Conservation (phyloP, 2,329 filamentous ascomycete species). For the Keithomyces neogunnii region DNA sequence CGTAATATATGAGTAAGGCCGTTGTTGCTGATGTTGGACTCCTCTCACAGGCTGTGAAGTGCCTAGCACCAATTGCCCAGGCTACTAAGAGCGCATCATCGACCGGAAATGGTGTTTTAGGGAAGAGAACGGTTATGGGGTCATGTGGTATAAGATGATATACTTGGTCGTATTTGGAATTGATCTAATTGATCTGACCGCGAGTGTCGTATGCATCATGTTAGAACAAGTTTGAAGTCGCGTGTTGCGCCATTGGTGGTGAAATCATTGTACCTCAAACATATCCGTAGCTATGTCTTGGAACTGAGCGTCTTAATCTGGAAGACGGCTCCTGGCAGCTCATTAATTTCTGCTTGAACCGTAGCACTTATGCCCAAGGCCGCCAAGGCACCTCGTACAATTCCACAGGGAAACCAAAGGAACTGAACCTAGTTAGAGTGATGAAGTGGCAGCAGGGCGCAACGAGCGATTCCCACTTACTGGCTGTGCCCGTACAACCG, state of each 20-base stretch:
- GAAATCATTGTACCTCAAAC: neutral
- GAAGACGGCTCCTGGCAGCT: conserved; percentile 83
- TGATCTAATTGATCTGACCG: neutral
- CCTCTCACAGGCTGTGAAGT: conserved; percentile 29
- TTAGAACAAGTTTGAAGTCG: neutral
- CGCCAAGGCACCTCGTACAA: conserved; percentile 87
- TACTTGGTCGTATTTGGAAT: neutral
- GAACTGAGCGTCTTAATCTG: conserved; percentile 80
- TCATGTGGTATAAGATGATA: neutral
- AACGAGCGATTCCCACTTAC: conserved; percentile 39
- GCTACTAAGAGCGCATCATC: neutral
- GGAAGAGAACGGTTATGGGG: neutral
- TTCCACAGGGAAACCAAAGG: conserved; percentile 88
- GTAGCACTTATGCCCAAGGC: conserved; percentile 84
- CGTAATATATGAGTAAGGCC: conserved; percentile 26
- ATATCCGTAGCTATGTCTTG: conserved; percentile 42
- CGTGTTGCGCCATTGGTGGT: neutral
- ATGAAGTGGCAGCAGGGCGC: neutral
- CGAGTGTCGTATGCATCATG: neutral
- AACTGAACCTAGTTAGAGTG: conserved; percentile 46
- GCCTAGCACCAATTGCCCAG: conserved; percentile 9
- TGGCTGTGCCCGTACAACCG: conserved; percentile 66
- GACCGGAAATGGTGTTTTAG: neutral
- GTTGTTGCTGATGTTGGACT: conserved; percentile 26
- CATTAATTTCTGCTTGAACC: conserved; percentile 82